These are phyloP conservation scores for Leptodontidium sp. DNA, from an alignment of 2,329 filamentous ascomycete species.

Conservation along the genomic window DNA sequence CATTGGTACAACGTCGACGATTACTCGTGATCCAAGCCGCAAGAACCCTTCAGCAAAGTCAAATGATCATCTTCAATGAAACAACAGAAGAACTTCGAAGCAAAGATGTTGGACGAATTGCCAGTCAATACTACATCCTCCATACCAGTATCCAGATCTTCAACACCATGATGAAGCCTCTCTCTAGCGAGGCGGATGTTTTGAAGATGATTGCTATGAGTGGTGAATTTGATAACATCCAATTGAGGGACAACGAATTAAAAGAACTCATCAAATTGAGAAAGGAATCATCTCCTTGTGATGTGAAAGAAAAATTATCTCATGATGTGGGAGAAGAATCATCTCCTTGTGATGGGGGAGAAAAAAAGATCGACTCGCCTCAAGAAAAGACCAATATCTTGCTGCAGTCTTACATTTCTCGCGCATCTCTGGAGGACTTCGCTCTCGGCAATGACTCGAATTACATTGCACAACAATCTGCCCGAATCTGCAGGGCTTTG, in stretches of 20 bases:
- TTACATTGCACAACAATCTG: slow-evolving; percentile 95
- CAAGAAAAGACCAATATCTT: slow-evolving; percentile 97
- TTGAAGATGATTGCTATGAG: slow-evolving; percentile 97
- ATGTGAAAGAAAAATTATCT: slow-evolving; percentile 67
- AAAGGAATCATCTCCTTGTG: slow-evolving; percentile 74
- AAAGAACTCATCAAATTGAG: slow-evolving; percentile 83
- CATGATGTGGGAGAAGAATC: slow-evolving; percentile 65
- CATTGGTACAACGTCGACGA: slow-evolving; percentile 83
- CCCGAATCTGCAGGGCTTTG: slow-evolving; percentile 89
- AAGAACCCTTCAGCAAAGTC: slow-evolving; percentile 84
- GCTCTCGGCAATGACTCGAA: slow-evolving; percentile 90
- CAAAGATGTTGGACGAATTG: slow-evolving; percentile 95
- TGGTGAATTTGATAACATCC: slow-evolving; percentile 97
- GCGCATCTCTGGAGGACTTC: slow-evolving; percentile 89
- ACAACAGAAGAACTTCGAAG: slow-evolving; percentile 89
- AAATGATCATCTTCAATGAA: slow-evolving; percentile 99
- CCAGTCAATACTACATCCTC: slow-evolving; percentile 95
- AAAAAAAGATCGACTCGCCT: slow-evolving; percentile 67
- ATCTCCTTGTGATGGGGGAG: slow-evolving; percentile 81
- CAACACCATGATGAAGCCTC: slow-evolving; percentile 90
- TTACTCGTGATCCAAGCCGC: slow-evolving; percentile 91
- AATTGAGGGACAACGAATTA: slow-evolving; percentile 87
- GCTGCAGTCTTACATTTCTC: slow-evolving; percentile 91
- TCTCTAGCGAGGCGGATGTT: slow-evolving; percentile 88
- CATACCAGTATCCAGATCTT: slow-evolving; percentile 96